Evolutionary conservation across 2,329 filamentous ascomycete species (phyloP), one percentile per base, ranked within the genome.

Genomic region (Cladophialophora immunda): DNA sequence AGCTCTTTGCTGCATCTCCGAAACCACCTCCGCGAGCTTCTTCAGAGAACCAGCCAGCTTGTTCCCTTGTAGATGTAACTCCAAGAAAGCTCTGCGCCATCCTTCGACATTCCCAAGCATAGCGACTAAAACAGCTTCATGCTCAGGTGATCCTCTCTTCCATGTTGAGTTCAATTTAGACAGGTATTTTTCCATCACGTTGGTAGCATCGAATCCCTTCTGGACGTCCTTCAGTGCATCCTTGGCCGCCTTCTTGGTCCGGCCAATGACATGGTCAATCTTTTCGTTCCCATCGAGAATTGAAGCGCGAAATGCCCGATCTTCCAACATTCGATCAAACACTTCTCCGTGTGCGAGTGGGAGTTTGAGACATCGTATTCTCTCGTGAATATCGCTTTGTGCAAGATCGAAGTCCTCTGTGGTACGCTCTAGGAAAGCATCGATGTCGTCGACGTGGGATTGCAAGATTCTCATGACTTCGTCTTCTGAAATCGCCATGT

Each of bases 71-170:
- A 86, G 86, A 75, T 93, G 89, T 66, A 97, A 83, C 62, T 90
- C 90, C 62, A 89, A 85, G 74, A 97, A 90, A 6, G 93, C 93
- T 64, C 89, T 88, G 65, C 90, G 87, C 94, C 94, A 98, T 52
- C 94, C 93, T 70, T 96, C 91, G 8, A 93, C 90, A 73, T 98
- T 98, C 36, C 92, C 92, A 74, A 91, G 90, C 94, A 98, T 98
- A 41, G 94, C 93, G 47, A 90, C 87, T 73, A 92, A 95, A 22
- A 97, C 92, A 55, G 92, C 89, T 38, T 86, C 84, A 25, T 92
- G 86, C 56, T 90, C 87, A 29, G 81, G 78, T 17, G 85, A 81
- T 59, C 84, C 80, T 64, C 88, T 85, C 77, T 87, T 88, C 70
- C 85, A 83, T 4, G 86, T 84, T 41, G 88, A 82, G 54, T 87